Conservation (phyloP, 352 stramenopile genomes). For the Phytophthora foliorum region DNA sequence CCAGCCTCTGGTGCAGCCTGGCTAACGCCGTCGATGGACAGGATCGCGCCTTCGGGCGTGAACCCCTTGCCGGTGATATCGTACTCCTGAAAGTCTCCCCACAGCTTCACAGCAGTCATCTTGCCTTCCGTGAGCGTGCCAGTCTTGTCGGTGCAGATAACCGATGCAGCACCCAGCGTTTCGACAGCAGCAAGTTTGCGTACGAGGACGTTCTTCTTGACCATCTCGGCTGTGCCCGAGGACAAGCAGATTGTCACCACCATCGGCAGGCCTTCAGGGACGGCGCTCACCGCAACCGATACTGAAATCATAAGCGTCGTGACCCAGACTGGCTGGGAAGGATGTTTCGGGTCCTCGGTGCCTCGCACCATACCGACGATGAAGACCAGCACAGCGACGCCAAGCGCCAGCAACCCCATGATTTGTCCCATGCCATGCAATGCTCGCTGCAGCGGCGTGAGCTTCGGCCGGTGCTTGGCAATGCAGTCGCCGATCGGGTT, state of each 20-base stretch:
- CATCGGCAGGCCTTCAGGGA: constrained; percentile 83
- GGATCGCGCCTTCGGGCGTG: constrained; percentile 63
- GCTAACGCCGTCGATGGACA: constrained; percentile 52
- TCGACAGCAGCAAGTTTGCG: constrained; percentile 88
- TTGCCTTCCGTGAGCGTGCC: constrained; percentile 94
- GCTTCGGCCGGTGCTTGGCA: constrained; percentile 72
- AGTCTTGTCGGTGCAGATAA: constrained; percentile 96
- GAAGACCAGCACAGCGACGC: constrained; percentile 90
- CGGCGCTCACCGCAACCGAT: constrained; percentile 83
- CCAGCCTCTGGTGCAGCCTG: constrained; percentile 43
- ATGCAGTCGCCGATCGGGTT: constrained; percentile 69
- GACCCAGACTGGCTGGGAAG: constrained; percentile 87
- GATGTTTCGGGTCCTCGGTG: constrained; percentile 65
- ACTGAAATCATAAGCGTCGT: constrained; percentile 97
- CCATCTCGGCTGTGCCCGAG: constrained; percentile 76
- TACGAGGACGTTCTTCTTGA: constrained; percentile 83
- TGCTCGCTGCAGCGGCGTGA: constrained; percentile 90
- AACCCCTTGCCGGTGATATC: constrained; percentile 73
- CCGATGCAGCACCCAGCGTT: constrained; percentile 91
- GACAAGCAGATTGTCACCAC: constrained; percentile 87
- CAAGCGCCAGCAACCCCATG: constrained; percentile 89
- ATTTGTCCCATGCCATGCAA: constrained; percentile 97
- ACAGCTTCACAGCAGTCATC: constrained; percentile 87
- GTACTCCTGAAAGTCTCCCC: constrained; percentile 77
- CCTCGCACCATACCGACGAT: constrained; percentile 82